Evolutionary conservation across 2,329 filamentous ascomycete genomes (phyloP), one percentile per base, ranked within the genome.

Genomic region (Epichloe glyceriae): DNA sequence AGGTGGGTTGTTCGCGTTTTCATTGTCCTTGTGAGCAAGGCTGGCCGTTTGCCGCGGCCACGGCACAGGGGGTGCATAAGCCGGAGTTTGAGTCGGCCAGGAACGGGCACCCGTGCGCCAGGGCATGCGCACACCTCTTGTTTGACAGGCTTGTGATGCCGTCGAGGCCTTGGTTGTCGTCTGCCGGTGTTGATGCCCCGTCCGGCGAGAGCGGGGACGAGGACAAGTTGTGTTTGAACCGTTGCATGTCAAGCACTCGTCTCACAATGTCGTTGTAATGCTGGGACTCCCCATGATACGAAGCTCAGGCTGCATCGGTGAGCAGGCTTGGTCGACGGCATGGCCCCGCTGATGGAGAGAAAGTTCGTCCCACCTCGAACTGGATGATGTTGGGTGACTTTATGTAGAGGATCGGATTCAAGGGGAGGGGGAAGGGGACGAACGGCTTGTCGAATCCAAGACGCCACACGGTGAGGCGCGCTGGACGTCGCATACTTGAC

Each of bases 71-170:
- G 15, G 49, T 50, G 53, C 61, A 64, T 10, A 64, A 53, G 5
- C 46, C 52, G 11, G 53, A 53, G 38, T 60, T 62, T 44, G 61
- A 63, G 52, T 64, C 61, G 8, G 60, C 57, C 14, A 64, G 53
- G 41, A 55, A 60, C 4, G 59, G 58, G 47, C 61, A 64, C 14
- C 55, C 39, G 42, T 64, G 61, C 11, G 58, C 60, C 17, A 52
- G 38, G 11, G 54, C 49, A 43, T 64, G 61, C 15, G 60, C 60
- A 47, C 61, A 64, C 43, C 50, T 57, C 48, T 62, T 63, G 57
- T 64, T 64, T 7, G 61, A 58, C 12, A 57, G 45, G 12, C 50
- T 54, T 39, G 50, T 33, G 30, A 59, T 53, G 39, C 49, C 54
- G 17, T 53, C 30, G 22, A 51, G n/a, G 38, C 20, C 17, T 22